These are phyloP conservation scores for Candida nemodendra DNA, from an alignment of 805 yeast species.

Conservation along the genomic window DNA sequence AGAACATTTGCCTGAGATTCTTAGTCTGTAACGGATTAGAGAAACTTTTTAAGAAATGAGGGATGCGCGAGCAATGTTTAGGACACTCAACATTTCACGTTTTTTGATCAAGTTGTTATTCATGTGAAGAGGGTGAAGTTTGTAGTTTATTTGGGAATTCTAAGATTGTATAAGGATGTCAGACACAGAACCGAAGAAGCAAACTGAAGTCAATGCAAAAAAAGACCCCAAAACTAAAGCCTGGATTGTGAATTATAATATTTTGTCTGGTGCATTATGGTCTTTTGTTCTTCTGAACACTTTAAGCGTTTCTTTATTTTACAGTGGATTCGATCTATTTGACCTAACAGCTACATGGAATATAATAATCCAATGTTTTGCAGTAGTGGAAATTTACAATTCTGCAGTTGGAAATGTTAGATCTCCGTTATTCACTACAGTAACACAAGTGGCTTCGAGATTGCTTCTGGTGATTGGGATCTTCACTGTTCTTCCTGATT, in stretches of 20 bases:
- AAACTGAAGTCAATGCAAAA: not conserved
- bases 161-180: no score
- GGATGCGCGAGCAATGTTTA: no score
- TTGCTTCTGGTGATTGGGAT: slow-evolving; percentile 81
- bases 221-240: slow-evolving; percentile 11
- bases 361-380: slow-evolving; percentile 71
- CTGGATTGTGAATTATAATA: slow-evolving; percentile 34
- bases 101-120: no score
- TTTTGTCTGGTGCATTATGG: slow-evolving; percentile 35
- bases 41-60: no score
- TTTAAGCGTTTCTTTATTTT: slow-evolving; percentile 16
- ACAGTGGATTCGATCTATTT: slow-evolving; percentile 68
- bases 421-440: slow-evolving; percentile 81
- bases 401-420: slow-evolving; percentile 77
- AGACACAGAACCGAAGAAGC: not conserved
- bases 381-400: slow-evolving; percentile 78
- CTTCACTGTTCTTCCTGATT: slow-evolving; percentile 67
- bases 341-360: slow-evolving; percentile 56
- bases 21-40: no score
- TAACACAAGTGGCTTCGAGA: slow-evolving; percentile 85
- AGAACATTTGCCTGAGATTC: no score
- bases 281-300: slow-evolving; percentile 31
- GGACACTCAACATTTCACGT: no score
- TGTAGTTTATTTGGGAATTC: no score
- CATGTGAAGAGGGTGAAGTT: no score